Conservation (phyloP, 2,329 filamentous ascomycete genomes). For the Daldinia sp. region DNA sequence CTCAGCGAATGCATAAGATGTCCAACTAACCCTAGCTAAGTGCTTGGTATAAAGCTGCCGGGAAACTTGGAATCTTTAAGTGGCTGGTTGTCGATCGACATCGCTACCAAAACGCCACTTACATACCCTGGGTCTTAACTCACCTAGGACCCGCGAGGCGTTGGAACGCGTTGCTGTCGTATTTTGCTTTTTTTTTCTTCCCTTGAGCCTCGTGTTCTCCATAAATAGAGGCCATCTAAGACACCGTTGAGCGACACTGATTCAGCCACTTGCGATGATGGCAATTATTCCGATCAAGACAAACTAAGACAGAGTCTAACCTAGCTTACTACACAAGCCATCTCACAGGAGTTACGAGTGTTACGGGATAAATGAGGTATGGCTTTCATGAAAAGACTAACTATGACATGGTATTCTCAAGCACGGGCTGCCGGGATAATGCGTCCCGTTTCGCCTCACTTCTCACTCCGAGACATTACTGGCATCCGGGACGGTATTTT, state of each 20-base stretch:
- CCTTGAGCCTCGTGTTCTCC: not conserved
- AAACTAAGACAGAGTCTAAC: not conserved
- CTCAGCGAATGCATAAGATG: not conserved
- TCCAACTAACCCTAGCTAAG: not conserved
- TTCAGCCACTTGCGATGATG: not conserved
- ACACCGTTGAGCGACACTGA: not conserved
- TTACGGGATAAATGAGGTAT: not conserved
- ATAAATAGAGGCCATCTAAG: not conserved
- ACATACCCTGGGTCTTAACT: too few relatives aligned
- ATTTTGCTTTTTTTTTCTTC: not conserved
- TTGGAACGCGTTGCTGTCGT: not conserved
- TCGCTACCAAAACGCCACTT: not conserved
- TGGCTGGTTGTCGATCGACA: not conserved
- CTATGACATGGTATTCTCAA: not conserved
- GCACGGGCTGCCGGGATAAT: not conserved
- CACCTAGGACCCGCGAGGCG: not conserved
- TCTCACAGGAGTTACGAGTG: not conserved
- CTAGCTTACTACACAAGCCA: not conserved
- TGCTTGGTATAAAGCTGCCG: not conserved
- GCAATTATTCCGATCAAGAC: not conserved
- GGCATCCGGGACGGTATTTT: not conserved
- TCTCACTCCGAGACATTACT: not conserved
- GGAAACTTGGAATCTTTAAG: not conserved
- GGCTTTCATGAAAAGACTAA: not conserved
- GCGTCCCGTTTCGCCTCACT: not conserved